Evolutionary conservation across 192 early-diverging fungal species (phyloP), one percentile per base, ranked within the genome.

Genomic region (Umbelopsis ramanniana): DNA sequence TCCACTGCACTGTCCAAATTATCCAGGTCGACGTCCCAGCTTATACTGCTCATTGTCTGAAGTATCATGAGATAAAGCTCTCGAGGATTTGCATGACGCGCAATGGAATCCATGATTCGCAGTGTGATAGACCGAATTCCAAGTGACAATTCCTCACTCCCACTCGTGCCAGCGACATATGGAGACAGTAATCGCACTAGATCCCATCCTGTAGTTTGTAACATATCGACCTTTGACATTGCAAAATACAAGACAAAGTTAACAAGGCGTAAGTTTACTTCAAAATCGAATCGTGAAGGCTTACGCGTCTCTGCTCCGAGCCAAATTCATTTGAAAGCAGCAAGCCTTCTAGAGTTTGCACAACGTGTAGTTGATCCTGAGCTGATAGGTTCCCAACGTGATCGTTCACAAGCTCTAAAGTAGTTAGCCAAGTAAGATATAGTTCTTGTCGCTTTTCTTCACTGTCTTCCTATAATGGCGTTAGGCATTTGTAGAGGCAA

Each of bases 131-230:
- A 4, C 12, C 57, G 57, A 63, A 63, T n/a, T 37, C 35, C 29
- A 37, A 63, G 26, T 35, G 57, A 37, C 15, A 29, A 6, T 1
- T 37, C 33, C 12, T 19, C 33, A 19, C 35, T 63, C 0, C 29
- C 15, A 17, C 29, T 37, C 15, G 29, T 37, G 17, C 57, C 26
- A 37, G 14, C 33, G 3, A 63, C 14, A 63, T 63, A 63, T 1
- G 57, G 57, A 29, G 57, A 33, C 33, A 63, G 19, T 12, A 63
- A 26, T 35, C 57, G 26, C 2, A 63, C 26, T 10, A 63, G 19
- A 37, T 63, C 57, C 57, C 57, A 63, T 1, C 57, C 57, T 17
- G 57, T 63, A 35, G 26, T 63, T 37, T 63, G 33, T 6, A 63
- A 17, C 57, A 63, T 63, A 19, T 63, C 15, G 17, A 63, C 26